These are phyloP conservation scores for Syzygium syzygioides DNA, from an alignment of 441 rosid genomes.

Conservation along the genomic window DNA sequence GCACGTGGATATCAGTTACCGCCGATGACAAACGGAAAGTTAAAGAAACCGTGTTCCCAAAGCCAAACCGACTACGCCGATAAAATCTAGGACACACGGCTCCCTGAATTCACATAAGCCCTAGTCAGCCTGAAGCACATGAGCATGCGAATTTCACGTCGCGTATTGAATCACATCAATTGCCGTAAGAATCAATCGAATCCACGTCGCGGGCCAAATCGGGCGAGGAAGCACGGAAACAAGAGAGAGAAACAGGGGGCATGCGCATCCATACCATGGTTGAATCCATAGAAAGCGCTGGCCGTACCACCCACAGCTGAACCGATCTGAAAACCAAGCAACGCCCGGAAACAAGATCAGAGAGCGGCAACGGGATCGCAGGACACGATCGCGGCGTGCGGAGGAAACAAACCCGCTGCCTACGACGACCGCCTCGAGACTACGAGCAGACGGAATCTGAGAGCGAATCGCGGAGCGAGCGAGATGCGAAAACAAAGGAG, in stretches of 20 bases:
- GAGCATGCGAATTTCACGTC: neutral
- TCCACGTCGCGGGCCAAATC: neutral
- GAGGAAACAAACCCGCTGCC: neutral
- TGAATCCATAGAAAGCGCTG: slow-evolving; percentile 87
- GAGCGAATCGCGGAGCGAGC: neutral
- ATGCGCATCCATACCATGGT: slow-evolving; percentile 45
- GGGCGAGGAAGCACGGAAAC: neutral
- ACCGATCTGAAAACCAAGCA: slow-evolving; percentile 53
- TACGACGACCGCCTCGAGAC: neutral
- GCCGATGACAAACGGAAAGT: neutral
- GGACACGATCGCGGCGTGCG: neutral
- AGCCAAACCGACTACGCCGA: neutral
- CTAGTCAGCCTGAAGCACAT: neutral
- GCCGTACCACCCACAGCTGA: slow-evolving; percentile 89
- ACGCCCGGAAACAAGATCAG: neutral
- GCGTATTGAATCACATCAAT: neutral
- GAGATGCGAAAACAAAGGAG: too few species aligned
- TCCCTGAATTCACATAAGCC: neutral
- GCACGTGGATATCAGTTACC: neutral
- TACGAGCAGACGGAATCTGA: neutral
- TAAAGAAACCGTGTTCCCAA: neutral
- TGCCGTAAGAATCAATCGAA: neutral
- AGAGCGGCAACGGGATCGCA: neutral
- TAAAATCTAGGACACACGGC: neutral
- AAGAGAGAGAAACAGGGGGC: neutral